These are phyloP conservation scores for Pythium aphanidermatum DNA, from an alignment of 352 stramenopile genomes.

Conservation along the genomic window DNA sequence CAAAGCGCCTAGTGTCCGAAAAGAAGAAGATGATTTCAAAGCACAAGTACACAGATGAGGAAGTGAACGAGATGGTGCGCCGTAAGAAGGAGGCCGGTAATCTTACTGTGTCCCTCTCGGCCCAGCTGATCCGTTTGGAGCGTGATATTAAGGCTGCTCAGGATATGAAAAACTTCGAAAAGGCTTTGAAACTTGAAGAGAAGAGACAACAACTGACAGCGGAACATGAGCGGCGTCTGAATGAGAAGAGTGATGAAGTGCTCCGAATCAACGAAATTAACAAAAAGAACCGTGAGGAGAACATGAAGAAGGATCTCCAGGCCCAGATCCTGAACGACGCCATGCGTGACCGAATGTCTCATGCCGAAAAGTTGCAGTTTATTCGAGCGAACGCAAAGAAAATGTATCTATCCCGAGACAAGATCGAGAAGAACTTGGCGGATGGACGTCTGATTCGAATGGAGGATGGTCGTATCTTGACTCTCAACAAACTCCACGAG, in stretches of 20 bases:
- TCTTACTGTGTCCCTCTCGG: constrained; percentile 58
- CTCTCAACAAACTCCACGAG: constrained; percentile 78
- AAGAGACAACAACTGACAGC: constrained; percentile 51
- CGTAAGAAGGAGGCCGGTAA: constrained; percentile 64
- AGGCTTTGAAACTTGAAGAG: constrained; percentile 68
- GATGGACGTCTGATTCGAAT: constrained; percentile 70
- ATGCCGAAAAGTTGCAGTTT: constrained; percentile 76
- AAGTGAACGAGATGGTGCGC: constrained; percentile 76
- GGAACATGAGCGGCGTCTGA: constrained; percentile 65
- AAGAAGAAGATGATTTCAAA: constrained; percentile 68
- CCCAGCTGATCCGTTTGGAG: constrained; percentile 75
- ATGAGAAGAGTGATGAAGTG: constrained; percentile 74
- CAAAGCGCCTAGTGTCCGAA: constrained; percentile 47
- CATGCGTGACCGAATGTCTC: constrained; percentile 77
- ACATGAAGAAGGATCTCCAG: constrained; percentile 79
- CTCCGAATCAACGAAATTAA: constrained; percentile 86
- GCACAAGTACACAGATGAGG: constrained; percentile 71
- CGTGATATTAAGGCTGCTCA: constrained; percentile 70
- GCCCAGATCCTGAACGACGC: constrained; percentile 65
- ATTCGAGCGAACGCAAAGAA: constrained; percentile 78
- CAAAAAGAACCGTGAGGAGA: constrained; percentile 68
- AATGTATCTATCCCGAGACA: constrained; percentile 80
- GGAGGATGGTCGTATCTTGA: constrained; percentile 75
- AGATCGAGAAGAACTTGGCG: constrained; percentile 75
- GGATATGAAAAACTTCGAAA: constrained; percentile 86